These are phyloP conservation scores for Nymphaea colorata DNA, from an alignment of 164 flowering plant genomes.

Conservation along the genomic window DNA sequence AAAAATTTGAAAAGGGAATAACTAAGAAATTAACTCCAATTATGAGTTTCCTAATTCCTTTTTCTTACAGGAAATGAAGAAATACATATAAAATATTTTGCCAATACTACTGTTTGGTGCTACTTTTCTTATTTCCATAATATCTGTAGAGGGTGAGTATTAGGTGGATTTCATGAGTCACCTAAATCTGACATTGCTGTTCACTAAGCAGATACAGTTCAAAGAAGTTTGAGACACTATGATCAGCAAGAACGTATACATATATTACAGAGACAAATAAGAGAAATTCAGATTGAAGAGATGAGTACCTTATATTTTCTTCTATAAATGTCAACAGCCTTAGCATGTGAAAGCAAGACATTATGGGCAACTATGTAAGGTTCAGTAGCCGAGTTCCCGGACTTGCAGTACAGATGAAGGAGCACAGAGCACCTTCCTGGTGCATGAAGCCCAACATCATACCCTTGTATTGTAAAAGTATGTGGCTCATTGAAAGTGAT, in stretches of 20 bases:
- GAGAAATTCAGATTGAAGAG: neutral
- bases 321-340: conserved; percentile 45
- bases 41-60: too few species aligned
- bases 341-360: conserved; percentile 64
- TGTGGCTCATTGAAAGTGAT: conserved; percentile 94
- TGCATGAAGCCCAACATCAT: conserved; percentile 74
- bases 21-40: too few species aligned
- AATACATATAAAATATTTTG: too few species aligned
- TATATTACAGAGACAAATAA: neutral
- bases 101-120: too few species aligned
- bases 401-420: conserved; percentile 40
- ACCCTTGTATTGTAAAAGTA: conserved; percentile 64
- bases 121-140: too few species aligned
- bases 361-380: conserved; percentile 84
- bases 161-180: too few species aligned
- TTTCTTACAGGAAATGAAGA: too few species aligned
- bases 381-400: conserved; percentile 80
- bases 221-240: too few species aligned
- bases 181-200: too few species aligned
- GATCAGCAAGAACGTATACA: neutral
- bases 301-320: conserved; percentile 56
- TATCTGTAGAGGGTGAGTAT: too few species aligned
- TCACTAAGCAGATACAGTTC: too few species aligned
- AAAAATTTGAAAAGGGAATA: too few species aligned
- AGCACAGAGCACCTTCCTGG: conserved; percentile 83